Evolutionary conservation across 495 filamentous ascomycete genomes (phyloP), one percentile per base, ranked within the genome.

Genomic region (Penicillium lividum): DNA sequence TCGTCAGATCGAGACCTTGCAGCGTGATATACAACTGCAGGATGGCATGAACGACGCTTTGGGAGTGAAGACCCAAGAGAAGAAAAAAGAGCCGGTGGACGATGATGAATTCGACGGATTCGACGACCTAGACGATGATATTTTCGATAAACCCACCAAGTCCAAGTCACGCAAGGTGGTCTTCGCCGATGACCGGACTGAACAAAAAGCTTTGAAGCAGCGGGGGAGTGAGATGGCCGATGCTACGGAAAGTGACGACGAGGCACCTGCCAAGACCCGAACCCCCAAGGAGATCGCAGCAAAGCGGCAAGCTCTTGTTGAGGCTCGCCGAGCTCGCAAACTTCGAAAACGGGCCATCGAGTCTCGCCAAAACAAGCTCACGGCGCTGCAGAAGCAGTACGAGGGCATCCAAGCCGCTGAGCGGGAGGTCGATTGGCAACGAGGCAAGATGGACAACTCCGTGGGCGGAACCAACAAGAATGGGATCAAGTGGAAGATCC

Each of bases 401-500:
- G 78, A 78, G 47, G 82, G 90, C 54, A 83, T 98, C 49, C 76
- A 78, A 48, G 78, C 83, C 6, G 89, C 92, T 3, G 89, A 96
- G 74, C 75, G 83, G 18, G 85, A 89, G 71, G 72, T 98, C 55
- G 93, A 93, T 51, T 67, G 88, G 59, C 90, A 92, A 67, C 79
- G 87, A 42, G 86, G 80, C n/a, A 83, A 79, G 71, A 91, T 96
- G 92, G 86, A 84, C 47, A 93, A 93, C 29, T 89, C 83, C 4
- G 79, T 90, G 7, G 89, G 89, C 43, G 91, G 92, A 9, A 78
- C 88, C 53, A 94, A 90, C 61, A 94, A 93, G 74, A 72, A 83
- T 30, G 91, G 92, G 13, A 79, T 88, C 68, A 93, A 89, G 74
- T 93, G 88, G 75, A 95, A 94, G 78, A 79, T 92, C 18, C 75